Conservation (phyloP, 2,329 filamentous ascomycete species). For the Microsporum audouinii region DNA sequence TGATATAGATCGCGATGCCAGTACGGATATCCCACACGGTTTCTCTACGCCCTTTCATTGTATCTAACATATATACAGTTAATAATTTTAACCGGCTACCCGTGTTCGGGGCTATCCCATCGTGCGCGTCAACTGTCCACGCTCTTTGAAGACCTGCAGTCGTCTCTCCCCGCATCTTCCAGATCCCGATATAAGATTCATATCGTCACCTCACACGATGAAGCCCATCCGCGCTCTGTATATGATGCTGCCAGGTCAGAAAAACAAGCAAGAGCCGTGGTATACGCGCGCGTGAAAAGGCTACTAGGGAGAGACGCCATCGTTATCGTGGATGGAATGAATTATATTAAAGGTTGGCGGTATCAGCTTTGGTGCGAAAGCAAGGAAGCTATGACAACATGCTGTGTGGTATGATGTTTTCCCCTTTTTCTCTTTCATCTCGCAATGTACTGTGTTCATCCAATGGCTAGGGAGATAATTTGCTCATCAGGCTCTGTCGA, state of each 20-base stretch:
- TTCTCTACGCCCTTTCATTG: neutral
- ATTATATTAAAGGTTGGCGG: conserved; percentile 58
- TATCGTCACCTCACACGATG: conserved; percentile 31
- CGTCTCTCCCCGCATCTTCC: conserved; percentile 26
- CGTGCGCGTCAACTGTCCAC: conserved; percentile 47
- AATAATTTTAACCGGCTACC: conserved; percentile 51
- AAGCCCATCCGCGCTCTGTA: conserved; percentile 38
- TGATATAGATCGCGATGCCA: neutral
- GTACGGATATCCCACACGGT: neutral
- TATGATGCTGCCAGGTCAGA: conserved; percentile 48
- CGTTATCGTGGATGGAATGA: conserved; percentile 53
- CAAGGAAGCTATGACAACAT: conserved; percentile 50
- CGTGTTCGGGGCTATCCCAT: conserved; percentile 52
- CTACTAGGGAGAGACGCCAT: conserved; percentile 46
- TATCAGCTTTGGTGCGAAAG: conserved; percentile 59
- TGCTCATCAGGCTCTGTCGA: neutral
- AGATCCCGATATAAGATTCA: conserved; percentile 37
- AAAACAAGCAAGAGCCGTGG: conserved; percentile 52
- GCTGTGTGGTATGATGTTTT: conserved; percentile 44
- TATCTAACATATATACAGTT: conserved; percentile 33
- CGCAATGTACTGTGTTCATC: neutral
- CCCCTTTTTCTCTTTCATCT: neutral
- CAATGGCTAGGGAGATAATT: neutral
- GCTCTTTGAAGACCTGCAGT: conserved; percentile 38
- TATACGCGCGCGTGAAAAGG: conserved; percentile 51